Evolutionary conservation across 805 yeast species (phyloP).

Genomic region (Suhomyces xylopsoci): DNA sequence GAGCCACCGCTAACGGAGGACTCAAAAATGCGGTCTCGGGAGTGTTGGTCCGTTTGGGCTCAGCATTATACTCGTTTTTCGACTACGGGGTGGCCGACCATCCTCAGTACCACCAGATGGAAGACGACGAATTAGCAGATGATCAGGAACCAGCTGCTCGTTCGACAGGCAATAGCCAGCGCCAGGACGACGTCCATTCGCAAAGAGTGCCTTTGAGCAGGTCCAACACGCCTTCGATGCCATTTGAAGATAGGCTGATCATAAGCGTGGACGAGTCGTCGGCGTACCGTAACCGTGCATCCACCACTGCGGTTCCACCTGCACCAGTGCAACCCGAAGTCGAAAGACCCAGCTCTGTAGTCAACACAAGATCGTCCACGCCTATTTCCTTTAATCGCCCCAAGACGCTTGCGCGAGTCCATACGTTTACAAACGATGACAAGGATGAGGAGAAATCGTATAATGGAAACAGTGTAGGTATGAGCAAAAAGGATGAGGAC

Average conservation of each 20-base stretch:
- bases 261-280: not conserved
- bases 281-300: not conserved
- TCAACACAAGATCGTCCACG: constrained; percentile 1
- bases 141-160: not conserved
- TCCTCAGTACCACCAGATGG: constrained; percentile 7
- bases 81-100: constrained; percentile 38
- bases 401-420: constrained; percentile 3
- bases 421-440: constrained; percentile 13
- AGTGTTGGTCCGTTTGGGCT: constrained; percentile 15
- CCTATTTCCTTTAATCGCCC: constrained; percentile 3
- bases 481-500: constrained; percentile 47
- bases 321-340: not conserved
- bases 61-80: constrained; percentile 39
- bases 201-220: constrained; percentile 2
- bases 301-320: not conserved
- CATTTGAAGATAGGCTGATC: constrained; percentile 2
- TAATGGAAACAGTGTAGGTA: constrained; percentile 53
- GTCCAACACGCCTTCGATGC: constrained; percentile 3
- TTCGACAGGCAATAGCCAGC: not conserved
- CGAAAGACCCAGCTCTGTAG: constrained; percentile 1
- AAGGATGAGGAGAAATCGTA: constrained; percentile 25
- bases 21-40: constrained; percentile 3
- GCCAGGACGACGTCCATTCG: not conserved
- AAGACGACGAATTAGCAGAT: not conserved
- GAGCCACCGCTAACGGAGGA: constrained; percentile 16